Evolutionary conservation across 805 yeast species (phyloP).

Genomic region (Priceomyces melissophilus): DNA sequence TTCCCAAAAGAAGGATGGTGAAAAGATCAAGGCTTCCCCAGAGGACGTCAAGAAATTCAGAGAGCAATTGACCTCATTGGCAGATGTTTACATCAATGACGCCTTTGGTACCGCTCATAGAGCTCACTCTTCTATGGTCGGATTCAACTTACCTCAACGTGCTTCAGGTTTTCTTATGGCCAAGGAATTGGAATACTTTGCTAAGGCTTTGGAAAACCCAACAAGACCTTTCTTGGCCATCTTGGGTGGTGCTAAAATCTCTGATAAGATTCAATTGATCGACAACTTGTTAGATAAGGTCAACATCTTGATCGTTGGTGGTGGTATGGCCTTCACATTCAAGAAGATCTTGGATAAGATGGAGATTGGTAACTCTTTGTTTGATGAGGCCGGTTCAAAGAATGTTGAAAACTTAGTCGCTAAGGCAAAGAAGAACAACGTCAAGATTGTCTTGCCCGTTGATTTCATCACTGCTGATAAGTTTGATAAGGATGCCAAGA

Average conservation of each 20-base stretch:
- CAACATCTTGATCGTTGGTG: slow-evolving; percentile 90
- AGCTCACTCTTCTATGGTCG: slow-evolving; percentile 99
- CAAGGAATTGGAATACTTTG: slow-evolving; percentile 95
- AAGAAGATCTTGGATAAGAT: slow-evolving; percentile 85
- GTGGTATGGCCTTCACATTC: slow-evolving; percentile 99
- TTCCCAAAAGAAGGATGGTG: slow-evolving; percentile 84
- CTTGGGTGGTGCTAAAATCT: slow-evolving; percentile 99
- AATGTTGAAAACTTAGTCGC: slow-evolving; percentile 87
- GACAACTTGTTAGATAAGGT: slow-evolving; percentile 97
- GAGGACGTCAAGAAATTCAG: slow-evolving; percentile 87
- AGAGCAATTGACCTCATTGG: slow-evolving; percentile 82
- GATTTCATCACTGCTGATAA: slow-evolving; percentile 95
- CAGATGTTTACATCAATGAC: slow-evolving; percentile 96
- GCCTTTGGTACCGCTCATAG: slow-evolving; percentile 99
- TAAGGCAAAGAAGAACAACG: slow-evolving; percentile 95
- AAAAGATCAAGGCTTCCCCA: slow-evolving; percentile 88
- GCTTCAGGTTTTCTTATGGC: slow-evolving; percentile 99
- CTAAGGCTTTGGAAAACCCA: slow-evolving; percentile 98
- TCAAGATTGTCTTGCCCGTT: slow-evolving; percentile 89
- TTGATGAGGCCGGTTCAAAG: slow-evolving; percentile 92
- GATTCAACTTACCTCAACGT: slow-evolving; percentile 90
- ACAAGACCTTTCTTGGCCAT: slow-evolving; percentile 97
- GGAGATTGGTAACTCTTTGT: slow-evolving; percentile 88
- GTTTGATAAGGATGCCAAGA: slow-evolving; percentile 87
- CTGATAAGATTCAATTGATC: slow-evolving; percentile 97